Percentiles rank a stretch among this genome's conserved stretches.
Conservation (phyloP, 768 basidiomycete species). For the Amanita fuliginea region DNA sequence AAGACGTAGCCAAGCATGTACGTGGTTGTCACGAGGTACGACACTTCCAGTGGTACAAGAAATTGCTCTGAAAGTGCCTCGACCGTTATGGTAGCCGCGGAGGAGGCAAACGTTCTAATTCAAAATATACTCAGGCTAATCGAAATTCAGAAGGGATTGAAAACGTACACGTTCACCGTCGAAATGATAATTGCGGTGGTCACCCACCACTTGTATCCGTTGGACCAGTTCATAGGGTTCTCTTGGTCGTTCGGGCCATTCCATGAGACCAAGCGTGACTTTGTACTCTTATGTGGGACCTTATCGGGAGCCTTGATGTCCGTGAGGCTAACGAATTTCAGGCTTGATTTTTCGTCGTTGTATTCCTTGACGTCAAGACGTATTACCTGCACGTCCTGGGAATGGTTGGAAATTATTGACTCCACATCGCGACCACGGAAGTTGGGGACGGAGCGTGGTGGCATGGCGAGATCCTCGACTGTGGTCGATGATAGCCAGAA, state of each 20-base stretch:
- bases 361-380: too few species aligned
- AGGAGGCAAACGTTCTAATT: constrained; percentile 47
- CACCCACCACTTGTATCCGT: constrained; percentile 33
- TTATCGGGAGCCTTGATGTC: too few species aligned
- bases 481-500: too few species aligned
- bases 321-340: too few species aligned
- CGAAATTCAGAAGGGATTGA: not conserved
- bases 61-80: constrained; percentile 27
- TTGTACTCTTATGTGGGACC: not conserved
- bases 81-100: constrained; percentile 36
- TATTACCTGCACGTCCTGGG: too few species aligned
- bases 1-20: constrained; percentile 44
- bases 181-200: constrained; percentile 31
- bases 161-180: constrained; percentile 47
- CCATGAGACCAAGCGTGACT: constrained; percentile 25
- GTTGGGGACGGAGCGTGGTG: too few species aligned
- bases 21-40: constrained; percentile 36
- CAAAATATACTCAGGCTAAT: not conserved
- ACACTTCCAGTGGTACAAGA: constrained; percentile 26
- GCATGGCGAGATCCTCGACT: too few species aligned
- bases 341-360: too few species aligned
- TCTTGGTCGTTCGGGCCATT: constrained; percentile 41
- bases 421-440: too few species aligned
- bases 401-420: too few species aligned
- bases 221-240: constrained; percentile 48